Evolutionary conservation across 2,329 filamentous ascomycete species (phyloP), one percentile per base, ranked within the genome.

Genomic region (Coniella lustricola): DNA sequence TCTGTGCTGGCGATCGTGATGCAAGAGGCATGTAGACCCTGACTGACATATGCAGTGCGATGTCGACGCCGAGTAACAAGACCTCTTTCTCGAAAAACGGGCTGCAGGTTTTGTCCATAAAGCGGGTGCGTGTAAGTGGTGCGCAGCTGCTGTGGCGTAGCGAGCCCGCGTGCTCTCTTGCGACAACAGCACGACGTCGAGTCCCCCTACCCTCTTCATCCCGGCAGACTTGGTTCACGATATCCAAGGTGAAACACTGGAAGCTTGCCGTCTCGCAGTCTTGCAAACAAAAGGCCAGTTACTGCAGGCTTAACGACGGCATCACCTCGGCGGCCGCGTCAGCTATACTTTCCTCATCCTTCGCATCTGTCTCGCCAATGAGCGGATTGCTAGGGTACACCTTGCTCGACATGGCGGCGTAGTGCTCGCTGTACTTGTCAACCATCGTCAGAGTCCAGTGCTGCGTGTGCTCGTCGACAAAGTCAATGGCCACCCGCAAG

Each of bases 401-500:
- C 7, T 53, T 48, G 21, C 47, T 35, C 14, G 48, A 48, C 25
- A 50, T 4, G 14, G 51, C 35, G 8, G 48, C 50, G n/a, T 47
- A 52, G 3, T 36, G 31, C 22, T 37, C 17, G 18, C 38, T 50
- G 36, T 52, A 50, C 21, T 36, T 47, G n/a, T 21, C 43, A 3
- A 49, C 39, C 21, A 34, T 38, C n/a, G 49, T 46, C 7, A 56
- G 46, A 20, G 68, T 62, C 67, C 67, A 70, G 18, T 54, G 53
- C 57, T 66, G 65, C 9, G 59, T 60, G 16, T 60, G 54, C 8
- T 57, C 50, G 32, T 62, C 62, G 22, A 62, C 64, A 55, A 71
- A 62, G 42, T 70, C 67, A 46, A 67, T 68, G 37, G 60, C 64
- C 18, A 71, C 66, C 18, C 66, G 59, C 36, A 70, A 54, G 16